phyloP scores from a whole-genome alignment of 345 rosid species.

The Hibiscus mutabilis region DNA sequence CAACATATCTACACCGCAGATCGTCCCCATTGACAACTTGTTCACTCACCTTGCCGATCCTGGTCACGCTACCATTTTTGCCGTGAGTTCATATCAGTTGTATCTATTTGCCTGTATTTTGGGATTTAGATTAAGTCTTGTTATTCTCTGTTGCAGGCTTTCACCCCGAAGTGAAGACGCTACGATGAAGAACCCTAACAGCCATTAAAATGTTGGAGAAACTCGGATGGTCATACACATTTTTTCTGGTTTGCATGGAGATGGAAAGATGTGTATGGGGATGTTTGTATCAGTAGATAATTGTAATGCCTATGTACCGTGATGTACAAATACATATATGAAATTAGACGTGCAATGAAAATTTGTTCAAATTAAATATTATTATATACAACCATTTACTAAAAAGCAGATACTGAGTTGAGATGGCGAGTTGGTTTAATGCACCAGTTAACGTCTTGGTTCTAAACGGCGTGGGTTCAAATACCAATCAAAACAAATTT shows the following conservation, averaged over 20 bases:
- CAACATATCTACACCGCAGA: conserved; percentile 95
- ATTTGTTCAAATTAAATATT: background rate
- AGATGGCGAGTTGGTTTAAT: too few relatives aligned
- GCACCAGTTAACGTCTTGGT: too few relatives aligned
- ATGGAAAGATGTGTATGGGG: conserved; percentile 11
- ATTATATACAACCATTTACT: too few relatives aligned
- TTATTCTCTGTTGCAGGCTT: conserved; percentile 44
- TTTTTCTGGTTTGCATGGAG: background rate
- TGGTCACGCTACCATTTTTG: conserved; percentile 86
- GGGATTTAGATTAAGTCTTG: conserved; percentile 7
- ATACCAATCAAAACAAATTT: too few relatives aligned
- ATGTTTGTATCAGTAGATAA: conserved; percentile 16
- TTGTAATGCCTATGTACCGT: conserved; percentile 22
- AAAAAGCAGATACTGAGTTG: too few relatives aligned
- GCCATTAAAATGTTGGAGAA: background rate
- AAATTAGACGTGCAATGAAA: conserved; percentile 7
- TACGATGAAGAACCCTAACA: background rate
- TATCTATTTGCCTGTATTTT: background rate
- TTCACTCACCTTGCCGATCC: conserved; percentile 97
- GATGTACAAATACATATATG: conserved; percentile 31
- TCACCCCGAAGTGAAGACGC: conserved; percentile 65
- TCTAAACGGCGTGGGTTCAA: too few relatives aligned
- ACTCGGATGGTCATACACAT: background rate
- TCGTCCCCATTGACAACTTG: conserved; percentile 94
- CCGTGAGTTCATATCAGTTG: conserved; percentile 39